A percentile compares a stretch with the other conserved stretches of the same genome.
These are phyloP conservation scores for Scheffersomyces quercinus DNA, from an alignment of 1,139 yeast species.

Conservation along the genomic window DNA sequence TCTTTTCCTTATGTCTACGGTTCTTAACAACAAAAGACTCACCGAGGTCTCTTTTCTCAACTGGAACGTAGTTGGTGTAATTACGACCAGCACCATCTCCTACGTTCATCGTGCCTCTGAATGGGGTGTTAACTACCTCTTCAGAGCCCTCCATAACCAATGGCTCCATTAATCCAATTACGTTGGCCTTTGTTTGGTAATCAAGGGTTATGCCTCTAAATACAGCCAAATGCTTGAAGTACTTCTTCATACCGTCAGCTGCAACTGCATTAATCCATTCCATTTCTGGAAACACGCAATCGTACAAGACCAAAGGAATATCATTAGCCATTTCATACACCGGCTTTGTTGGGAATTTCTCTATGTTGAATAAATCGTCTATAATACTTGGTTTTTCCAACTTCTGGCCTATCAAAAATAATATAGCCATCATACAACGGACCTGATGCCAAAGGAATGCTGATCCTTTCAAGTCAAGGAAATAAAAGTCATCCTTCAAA, in stretches of 20 bases:
- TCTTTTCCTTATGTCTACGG: slow-evolving; percentile 56
- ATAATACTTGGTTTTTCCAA: slow-evolving; percentile 65
- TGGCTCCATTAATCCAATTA: slow-evolving; percentile 32
- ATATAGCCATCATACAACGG: slow-evolving; percentile 86
- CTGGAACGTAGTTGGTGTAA: slow-evolving; percentile 56
- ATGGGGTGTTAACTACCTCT: slow-evolving; percentile 15
- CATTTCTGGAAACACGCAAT: slow-evolving; percentile 74
- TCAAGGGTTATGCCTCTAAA: slow-evolving; percentile 34
- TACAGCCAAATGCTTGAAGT: slow-evolving; percentile 26
- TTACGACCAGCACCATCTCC: slow-evolving; percentile 77
- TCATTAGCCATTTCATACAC: slow-evolving; percentile 89
- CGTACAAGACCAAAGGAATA: slow-evolving; percentile 83
- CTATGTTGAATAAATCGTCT: slow-evolving; percentile 57
- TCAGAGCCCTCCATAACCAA: slow-evolving; percentile 21
- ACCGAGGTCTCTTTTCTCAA: slow-evolving; percentile 57
- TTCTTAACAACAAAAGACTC: slow-evolving; percentile 69
- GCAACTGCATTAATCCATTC: slow-evolving; percentile 54
- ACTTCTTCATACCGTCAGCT: slow-evolving; percentile 15
- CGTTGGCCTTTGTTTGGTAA: slow-evolving; percentile 35
- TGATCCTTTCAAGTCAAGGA: slow-evolving; percentile 78
- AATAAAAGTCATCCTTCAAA: slow-evolving; percentile 50
- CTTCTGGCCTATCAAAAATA: slow-evolving; percentile 78
- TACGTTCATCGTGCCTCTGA: slow-evolving; percentile 46
- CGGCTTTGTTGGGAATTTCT: slow-evolving; percentile 68
- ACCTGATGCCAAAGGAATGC: slow-evolving; percentile 99